These are phyloP conservation scores for Westerdykella aurantiaca DNA, from an alignment of 2,329 filamentous ascomycete genomes.

Conservation along the genomic window DNA sequence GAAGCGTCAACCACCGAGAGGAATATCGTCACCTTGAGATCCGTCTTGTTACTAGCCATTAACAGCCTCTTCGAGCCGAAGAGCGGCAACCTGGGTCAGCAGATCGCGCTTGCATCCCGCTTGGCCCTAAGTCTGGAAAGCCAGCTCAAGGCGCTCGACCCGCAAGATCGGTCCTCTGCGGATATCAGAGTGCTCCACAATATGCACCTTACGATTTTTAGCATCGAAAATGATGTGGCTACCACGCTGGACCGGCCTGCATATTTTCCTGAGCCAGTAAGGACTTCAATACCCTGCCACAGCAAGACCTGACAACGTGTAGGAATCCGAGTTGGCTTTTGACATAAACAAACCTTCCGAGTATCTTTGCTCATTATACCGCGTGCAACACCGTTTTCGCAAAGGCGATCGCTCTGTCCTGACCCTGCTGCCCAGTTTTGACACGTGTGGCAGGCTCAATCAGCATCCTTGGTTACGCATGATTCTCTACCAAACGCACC, in stretches of 20 bases:
- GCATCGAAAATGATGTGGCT: conserved; percentile 33
- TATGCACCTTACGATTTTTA: conserved; percentile 34
- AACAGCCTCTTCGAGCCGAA: conserved; percentile 34
- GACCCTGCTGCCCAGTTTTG: conserved; percentile 21
- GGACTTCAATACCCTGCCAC: neutral
- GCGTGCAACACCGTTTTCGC: conserved; percentile 32
- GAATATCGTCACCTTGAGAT: conserved; percentile 27
- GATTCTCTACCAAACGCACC: conserved; percentile 28
- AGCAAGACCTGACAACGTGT: conserved; percentile 6
- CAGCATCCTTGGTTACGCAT: conserved; percentile 21
- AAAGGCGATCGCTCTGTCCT: conserved; percentile 25
- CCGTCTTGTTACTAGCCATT: conserved; percentile 30
- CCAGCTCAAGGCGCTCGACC: conserved; percentile 10
- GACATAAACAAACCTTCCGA: conserved; percentile 23
- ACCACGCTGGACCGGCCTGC: conserved; percentile 32
- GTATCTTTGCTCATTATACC: conserved; percentile 32
- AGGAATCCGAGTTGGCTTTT: conserved; percentile 28
- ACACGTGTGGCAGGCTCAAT: conserved; percentile 18
- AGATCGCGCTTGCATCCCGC: conserved; percentile 32
- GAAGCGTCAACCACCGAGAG: conserved; percentile 30
- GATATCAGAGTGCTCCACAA: conserved; percentile 20
- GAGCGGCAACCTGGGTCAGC: conserved; percentile 32
- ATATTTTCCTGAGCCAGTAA: conserved; percentile 32
- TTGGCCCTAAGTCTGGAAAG: conserved; percentile 28
- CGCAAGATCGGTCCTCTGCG: conserved; percentile 19